Conservation (phyloP, 345 rosid species). For the Xanthoceras sorbifolium region DNA sequence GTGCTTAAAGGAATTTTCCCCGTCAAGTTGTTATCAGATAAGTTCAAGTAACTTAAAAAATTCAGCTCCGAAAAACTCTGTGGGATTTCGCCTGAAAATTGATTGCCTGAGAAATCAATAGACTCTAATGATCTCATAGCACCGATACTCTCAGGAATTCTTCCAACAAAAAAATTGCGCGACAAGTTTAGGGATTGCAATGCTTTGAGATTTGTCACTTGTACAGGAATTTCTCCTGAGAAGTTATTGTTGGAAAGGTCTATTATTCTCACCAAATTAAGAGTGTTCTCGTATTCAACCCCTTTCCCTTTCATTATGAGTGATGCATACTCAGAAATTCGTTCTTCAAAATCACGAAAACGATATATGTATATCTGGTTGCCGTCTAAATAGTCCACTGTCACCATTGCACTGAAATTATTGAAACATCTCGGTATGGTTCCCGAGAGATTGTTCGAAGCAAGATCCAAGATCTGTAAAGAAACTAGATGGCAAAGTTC, state of each 20-base stretch:
- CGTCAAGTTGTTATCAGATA: background rate
- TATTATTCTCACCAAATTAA: conserved; percentile 5
- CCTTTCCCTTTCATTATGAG: background rate
- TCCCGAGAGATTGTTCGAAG: conserved; percentile 10
- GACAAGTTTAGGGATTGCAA: background rate
- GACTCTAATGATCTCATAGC: background rate
- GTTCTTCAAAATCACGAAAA: background rate
- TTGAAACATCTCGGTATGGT: conserved; percentile 11
- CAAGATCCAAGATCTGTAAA: conserved; percentile 13
- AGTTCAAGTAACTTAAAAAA: conserved; percentile 5
- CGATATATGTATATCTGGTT: too few species aligned
- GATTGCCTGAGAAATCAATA: background rate
- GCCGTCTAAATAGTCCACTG: background rate
- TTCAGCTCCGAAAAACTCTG: background rate
- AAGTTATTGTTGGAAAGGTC: conserved; percentile 1
- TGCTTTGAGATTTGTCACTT: conserved; percentile 4
- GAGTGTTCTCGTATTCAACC: background rate
- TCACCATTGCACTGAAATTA: conserved; percentile 1
- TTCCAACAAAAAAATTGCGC: background rate
- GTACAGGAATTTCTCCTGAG: background rate
- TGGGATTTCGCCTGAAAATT: conserved; percentile 15
- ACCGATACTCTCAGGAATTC: background rate
- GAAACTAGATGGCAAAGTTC: background rate
- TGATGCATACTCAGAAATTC: background rate
- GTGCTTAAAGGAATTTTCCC: background rate